These are phyloP conservation scores for Huntiella moniliformis DNA, from an alignment of 2,329 filamentous ascomycete species.

Conservation along the genomic window DNA sequence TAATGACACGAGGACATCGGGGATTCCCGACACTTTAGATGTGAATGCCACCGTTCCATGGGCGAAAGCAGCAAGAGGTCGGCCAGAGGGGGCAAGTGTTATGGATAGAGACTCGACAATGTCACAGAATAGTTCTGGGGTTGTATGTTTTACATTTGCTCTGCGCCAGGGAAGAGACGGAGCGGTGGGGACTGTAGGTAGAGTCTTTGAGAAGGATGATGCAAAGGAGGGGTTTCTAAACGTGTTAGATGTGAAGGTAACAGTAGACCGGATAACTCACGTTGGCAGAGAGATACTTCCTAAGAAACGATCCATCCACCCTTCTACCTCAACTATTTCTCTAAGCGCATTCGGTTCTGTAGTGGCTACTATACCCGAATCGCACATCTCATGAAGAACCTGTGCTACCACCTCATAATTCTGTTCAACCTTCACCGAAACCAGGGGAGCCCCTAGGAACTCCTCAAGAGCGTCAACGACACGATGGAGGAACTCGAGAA, in stretches of 20 bases:
- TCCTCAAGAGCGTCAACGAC: slow-evolving; percentile 86
- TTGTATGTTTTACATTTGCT: slow-evolving; percentile 84
- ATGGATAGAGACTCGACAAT: slow-evolving; percentile 79
- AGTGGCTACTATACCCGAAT: slow-evolving; percentile 72
- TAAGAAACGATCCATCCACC: slow-evolving; percentile 72
- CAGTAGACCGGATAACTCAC: slow-evolving; percentile 22
- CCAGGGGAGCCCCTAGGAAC: slow-evolving; percentile 72
- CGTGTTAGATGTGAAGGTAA: neutral
- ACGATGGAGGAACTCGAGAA: slow-evolving; percentile 86
- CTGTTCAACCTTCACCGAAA: slow-evolving; percentile 70
- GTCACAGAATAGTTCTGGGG: slow-evolving; percentile 93
- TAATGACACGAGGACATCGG: slow-evolving; percentile 68
- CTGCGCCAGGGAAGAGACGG: slow-evolving; percentile 67
- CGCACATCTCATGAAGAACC: slow-evolving; percentile 87
- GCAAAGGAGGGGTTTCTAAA: slow-evolving; percentile 24
- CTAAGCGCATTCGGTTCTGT: slow-evolving; percentile 85
- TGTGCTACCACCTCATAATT: slow-evolving; percentile 91
- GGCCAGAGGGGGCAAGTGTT: slow-evolving; percentile 75
- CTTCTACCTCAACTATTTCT: slow-evolving; percentile 82
- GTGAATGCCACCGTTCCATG: slow-evolving; percentile 91
- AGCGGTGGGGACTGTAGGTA: slow-evolving; percentile 24
- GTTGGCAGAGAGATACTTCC: slow-evolving; percentile 72
- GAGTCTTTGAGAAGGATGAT: slow-evolving; percentile 21
- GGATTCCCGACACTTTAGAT: slow-evolving; percentile 82
- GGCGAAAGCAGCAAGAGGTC: slow-evolving; percentile 68